Base-by-base conservation (phyloP, 177 flowering plant genomes). In the Vitis hybrid region DNA sequence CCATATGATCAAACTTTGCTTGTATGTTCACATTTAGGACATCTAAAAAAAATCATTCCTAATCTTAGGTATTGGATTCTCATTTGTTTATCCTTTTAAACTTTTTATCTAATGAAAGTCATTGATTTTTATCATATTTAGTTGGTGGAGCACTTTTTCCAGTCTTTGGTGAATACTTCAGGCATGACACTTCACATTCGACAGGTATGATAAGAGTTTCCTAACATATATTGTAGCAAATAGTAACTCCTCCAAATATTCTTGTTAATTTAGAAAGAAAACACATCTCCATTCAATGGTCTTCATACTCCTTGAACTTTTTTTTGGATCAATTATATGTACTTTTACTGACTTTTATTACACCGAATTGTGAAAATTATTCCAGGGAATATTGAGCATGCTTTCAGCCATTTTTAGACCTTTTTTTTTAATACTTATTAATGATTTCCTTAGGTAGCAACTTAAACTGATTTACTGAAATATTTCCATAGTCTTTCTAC, bases 91-190 rank as follows among this genome's bases (percentile, higher is more conserved):
- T 61, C 15, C 45, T 20, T 6, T 15, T 61, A 14, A 19, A 26
- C 1, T 62, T 49, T 29, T 14, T 45, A 10, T 34, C 11, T 18
- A 3, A 3, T 9, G 18, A 50, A 20, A 6, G 14, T 63, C 26
- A 16, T 10, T 18, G 2, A 67, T 49, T 31, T 59, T 7, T 74
- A 14, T 59, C 62, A 15, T 22, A 53, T 55, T 18, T 73, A 96
- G 99, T 79, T 94, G 75, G 99, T 92, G 86, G 98, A 96, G 85
- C 99, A 96, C 79, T 96, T 96, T 73, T 96, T 96, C 82, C 99
- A 96, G 83, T 96, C 99, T 8, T 74, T 93, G 84, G 99, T 92
- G 72, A 93, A 92, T 76, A 94, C 97, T 59, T 93, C 99, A 65
- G 99, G 97, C 56, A 92, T 96, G 98, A 94, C 99, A 29, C 95